Evolutionary conservation across 192 early-diverging fungal species (phyloP), one percentile per base, ranked within the genome.

Genomic region (Cetraspora pellucida): DNA sequence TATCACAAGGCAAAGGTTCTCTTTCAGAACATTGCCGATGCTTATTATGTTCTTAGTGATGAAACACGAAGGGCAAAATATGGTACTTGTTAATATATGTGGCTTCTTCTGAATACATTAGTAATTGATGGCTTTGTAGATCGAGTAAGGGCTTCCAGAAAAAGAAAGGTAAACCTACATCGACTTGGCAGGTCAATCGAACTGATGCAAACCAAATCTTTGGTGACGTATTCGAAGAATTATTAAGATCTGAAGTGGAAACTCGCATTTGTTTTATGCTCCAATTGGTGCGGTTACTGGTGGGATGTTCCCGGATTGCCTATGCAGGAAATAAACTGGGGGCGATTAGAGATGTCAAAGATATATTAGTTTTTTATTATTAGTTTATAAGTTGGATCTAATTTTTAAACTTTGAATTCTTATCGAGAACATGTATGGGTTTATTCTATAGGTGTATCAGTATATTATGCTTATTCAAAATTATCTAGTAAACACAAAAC

Each of bases 211-310:
- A 89, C 10, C 37, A 77, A 28, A 81, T 95, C 55, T 96, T 96
- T 82, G 90, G 90, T 23, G 83, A 87, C 25, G 92, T 93, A 50
- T 94, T 96, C 83, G 92, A 94, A 69, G 93, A 95, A 63, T 80
- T 96, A n/a, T 79, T 96, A 69, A 84, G 88, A 21, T 88, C 93
- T 0, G 88, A 93, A 72, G 88, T 93, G 2, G 74, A 82, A 79
- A 89, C 74, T 87, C 90, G 14, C 46, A 54, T n/a, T 84, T 74
- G 66, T 91, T 89, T 78, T 90, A 89, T 86, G 79, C 87, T 28
- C 89, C 92, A 73, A 81, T 92, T 85, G 90, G 95, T 55, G 79
- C 85, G 79, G 86, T 78, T 30, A 83, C 90, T 61, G 94, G 94
- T 7, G 89, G 83, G 90, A 91, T 52, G 4, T 91, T 4, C 90